Base-by-base conservation (phyloP, 148 eudicot genomes). In the Rhododendron ferrugineum region DNA sequence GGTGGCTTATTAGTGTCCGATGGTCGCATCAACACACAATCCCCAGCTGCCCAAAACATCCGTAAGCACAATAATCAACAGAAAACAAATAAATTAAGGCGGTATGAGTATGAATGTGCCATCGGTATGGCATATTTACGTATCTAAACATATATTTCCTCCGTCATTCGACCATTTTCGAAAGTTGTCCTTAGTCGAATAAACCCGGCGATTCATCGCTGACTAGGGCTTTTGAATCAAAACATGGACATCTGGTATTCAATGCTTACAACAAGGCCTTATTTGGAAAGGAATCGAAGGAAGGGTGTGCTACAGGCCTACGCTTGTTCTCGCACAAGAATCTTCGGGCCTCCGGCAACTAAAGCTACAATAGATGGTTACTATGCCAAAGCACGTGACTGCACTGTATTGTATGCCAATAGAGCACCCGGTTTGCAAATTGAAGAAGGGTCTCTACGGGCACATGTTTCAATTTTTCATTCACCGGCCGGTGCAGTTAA, bases 21-120 rank as follows among this genome's bases (percentile, higher is more conserved):
- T 36, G 93, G 93, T 30, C 93, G 83, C 92, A 92, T 86, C 88
- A 92, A 85, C 79, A 92, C 93, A 85, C 90, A 89, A 80, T 90
- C 92, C 5, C 93, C 93, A 75, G 92, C 93, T 92, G 81, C 72
- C 68, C 73, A 82, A 84, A 54, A 85, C 22, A 62, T 66, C 32
- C 32, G 3, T 66, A 26, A 66, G 73, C 73, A 7, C 32, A 13
- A 44, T 2, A 54, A 80, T 37, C 23, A 11, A 50, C 26, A 5
- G 9, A 6, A 58, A 58, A 58, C 2, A 26, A 20, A 58, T 42
- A 85, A 46, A 18, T 15, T 9, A 5, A 10, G 18, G 6, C 3
- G 0, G 80, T 23, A 47, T 4, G 16, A 11, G 22, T 37, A 37
- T 76, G 22, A 32, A 76, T 77, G 49, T 18, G 5, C 5, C 16